These are phyloP conservation scores for Tilletia caries DNA, from an alignment of 1,284 basidiomycete genomes.

Conservation along the genomic window DNA sequence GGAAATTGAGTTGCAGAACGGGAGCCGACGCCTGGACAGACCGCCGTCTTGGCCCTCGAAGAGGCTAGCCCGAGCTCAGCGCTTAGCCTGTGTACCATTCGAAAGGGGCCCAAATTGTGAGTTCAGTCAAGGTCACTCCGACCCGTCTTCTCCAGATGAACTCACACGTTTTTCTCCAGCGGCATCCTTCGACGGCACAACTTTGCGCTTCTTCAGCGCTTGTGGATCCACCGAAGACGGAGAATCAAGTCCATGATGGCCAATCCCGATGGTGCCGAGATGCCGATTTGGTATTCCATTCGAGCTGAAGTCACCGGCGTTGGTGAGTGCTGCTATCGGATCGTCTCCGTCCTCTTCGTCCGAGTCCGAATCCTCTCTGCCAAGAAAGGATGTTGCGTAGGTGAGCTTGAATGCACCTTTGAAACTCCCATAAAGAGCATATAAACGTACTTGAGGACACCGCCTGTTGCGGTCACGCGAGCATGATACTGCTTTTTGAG, in stretches of 20 bases:
- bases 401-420: no score
- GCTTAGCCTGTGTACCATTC: no score
- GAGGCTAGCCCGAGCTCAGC: no score
- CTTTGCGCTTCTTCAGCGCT: background rate
- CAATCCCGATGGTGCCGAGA: background rate
- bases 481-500: background rate
- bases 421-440: no score
- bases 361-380: background rate
- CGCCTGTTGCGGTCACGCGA: background rate
- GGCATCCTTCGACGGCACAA: background rate
- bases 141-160: background rate
- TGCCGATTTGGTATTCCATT: background rate
- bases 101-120: no score
- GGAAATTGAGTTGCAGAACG: no score
- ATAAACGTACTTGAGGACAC: constrained; percentile 2
- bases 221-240: background rate
- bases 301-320: background rate
- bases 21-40: no score
- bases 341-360: background rate
- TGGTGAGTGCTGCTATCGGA: background rate
- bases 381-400: background rate
- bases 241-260: background rate
- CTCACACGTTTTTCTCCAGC: background rate
- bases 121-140: no score
- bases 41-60: no score